Conservation (phyloP, 805 yeast species). For the Cyberlindnera galapagoensis region DNA sequence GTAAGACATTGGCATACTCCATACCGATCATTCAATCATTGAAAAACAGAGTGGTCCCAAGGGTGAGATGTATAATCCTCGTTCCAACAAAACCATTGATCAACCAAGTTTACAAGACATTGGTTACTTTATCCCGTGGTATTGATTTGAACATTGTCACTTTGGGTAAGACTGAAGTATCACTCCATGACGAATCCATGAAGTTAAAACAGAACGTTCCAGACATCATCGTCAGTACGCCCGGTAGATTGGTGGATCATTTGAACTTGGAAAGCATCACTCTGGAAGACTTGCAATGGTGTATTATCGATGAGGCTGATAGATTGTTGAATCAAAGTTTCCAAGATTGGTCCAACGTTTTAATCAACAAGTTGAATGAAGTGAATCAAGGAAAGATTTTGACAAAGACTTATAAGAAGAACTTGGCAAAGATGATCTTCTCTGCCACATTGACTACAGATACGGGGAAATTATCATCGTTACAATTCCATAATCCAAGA, state of each 20-base stretch:
- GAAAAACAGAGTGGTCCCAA: constrained; percentile 57
- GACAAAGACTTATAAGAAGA: constrained; percentile 19
- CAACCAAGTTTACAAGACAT: constrained; percentile 67
- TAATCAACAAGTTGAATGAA: constrained; percentile 30
- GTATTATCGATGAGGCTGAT: constrained; percentile 81
- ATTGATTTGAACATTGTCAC: constrained; percentile 59
- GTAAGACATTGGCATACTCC: constrained; percentile 86
- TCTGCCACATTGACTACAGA: constrained; percentile 94
- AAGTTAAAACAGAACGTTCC: constrained; percentile 45
- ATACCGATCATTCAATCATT: constrained; percentile 77
- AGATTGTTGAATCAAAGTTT: constrained; percentile 78
- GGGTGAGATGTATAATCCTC: constrained; percentile 66
- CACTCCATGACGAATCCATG: constrained; percentile 55
- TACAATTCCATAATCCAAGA: constrained; percentile 67
- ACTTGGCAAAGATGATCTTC: constrained; percentile 65
- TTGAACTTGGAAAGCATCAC: constrained; percentile 35
- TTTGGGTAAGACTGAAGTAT: constrained; percentile 44
- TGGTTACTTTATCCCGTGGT: constrained; percentile 57
- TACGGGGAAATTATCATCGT: constrained; percentile 73
- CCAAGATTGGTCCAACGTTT: constrained; percentile 79
- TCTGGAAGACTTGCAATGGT: constrained; percentile 48
- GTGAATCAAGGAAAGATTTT: constrained; percentile 25
- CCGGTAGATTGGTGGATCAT: constrained; percentile 82
- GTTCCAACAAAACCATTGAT: constrained; percentile 90
- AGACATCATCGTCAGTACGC: constrained; percentile 66